Evolutionary conservation across 306 rosid species (phyloP).

Genomic region (Malus domestica): DNA sequence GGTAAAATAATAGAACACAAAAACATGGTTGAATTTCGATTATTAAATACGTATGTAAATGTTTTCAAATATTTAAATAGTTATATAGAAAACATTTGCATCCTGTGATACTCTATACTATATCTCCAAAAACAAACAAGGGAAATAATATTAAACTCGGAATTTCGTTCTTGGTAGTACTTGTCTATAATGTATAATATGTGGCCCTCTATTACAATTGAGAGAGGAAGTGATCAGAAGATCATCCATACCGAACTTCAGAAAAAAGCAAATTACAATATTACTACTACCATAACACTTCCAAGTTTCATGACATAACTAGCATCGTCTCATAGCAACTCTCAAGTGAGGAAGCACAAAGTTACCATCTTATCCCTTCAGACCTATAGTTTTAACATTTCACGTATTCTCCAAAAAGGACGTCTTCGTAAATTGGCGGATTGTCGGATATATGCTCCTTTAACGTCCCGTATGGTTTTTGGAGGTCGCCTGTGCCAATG

Average conservation of each 20-base stretch:
- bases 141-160: too few relatives aligned
- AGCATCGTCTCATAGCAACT: background rate
- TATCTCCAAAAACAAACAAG: too few relatives aligned
- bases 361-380: background rate
- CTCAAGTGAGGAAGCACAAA: background rate
- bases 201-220: too few relatives aligned
- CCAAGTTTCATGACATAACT: too few relatives aligned
- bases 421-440: slow-evolving; percentile 2
- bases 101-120: too few relatives aligned
- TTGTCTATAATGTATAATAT: too few relatives aligned
- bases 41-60: too few relatives aligned
- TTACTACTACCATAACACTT: background rate
- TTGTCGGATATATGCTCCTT: slow-evolving; percentile 9
- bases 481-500: background rate
- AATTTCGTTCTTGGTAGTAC: too few relatives aligned
- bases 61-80: too few relatives aligned
- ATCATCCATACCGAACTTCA: background rate
- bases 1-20: too few relatives aligned
- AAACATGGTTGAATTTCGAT: too few relatives aligned
- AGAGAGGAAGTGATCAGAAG: background rate
- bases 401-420: background rate
- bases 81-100: too few relatives aligned
- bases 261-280: background rate
- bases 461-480: slow-evolving; percentile 12
- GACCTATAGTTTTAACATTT: background rate